Evolutionary conservation across 352 stramenopile species (phyloP).

Genomic region (Stramenopiles sp.): DNA sequence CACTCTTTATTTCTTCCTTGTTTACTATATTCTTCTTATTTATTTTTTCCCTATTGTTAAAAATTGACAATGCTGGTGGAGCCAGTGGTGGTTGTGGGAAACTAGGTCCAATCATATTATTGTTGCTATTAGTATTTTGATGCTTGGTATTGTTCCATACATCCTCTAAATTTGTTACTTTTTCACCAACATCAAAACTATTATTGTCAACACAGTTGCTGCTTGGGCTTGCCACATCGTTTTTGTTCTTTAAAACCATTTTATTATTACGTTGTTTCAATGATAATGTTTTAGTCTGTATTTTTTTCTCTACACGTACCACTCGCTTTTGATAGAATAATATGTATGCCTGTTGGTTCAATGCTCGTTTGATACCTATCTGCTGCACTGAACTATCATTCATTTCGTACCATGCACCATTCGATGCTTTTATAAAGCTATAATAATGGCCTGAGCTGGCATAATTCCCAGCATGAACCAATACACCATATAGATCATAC

Average conservation of each 20-base stretch:
- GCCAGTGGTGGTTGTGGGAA: neutral
- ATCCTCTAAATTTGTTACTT: too few relatives aligned
- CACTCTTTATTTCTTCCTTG: too few relatives aligned
- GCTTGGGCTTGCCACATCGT: too few relatives aligned
- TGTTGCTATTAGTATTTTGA: too few relatives aligned
- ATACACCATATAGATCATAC: slow-evolving; percentile 49
- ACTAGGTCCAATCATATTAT: neutral
- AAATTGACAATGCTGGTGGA: too few relatives aligned
- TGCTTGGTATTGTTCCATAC: too few relatives aligned
- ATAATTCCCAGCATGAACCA: slow-evolving; percentile 60
- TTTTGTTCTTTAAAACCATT: neutral
- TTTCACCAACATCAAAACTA: neutral
- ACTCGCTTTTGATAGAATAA: slow-evolving; percentile 59
- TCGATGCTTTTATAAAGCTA: slow-evolving; percentile 55
- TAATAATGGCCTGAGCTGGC: slow-evolving; percentile 71
- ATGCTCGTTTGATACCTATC: slow-evolving; percentile 53
- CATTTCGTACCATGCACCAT: slow-evolving; percentile 72
- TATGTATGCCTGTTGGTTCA: slow-evolving; percentile 66
- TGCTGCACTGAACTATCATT: slow-evolving; percentile 61
- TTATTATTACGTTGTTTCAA: neutral
- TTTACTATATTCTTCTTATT: too few relatives aligned
- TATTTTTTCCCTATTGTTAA: neutral
- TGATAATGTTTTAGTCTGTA: neutral
- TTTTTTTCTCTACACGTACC: slow-evolving; percentile 5
- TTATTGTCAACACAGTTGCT: too few relatives aligned